Evolutionary conservation across 257 asterid genomes (phyloP), one percentile per base, ranked within the genome.

Genomic region (Rehmannia glutinosa): DNA sequence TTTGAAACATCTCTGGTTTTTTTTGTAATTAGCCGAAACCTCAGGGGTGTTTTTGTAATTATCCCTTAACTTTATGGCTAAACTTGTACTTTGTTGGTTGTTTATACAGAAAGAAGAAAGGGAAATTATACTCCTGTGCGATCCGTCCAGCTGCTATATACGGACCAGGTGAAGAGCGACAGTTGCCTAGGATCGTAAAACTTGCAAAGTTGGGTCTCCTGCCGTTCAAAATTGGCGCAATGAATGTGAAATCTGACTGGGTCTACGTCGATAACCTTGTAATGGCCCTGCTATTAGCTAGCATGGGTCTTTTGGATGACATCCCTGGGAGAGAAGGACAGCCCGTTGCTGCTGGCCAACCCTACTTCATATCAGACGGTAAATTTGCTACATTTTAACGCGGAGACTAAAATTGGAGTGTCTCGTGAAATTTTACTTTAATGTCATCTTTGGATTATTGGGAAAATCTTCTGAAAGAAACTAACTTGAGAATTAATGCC

Each of bases 151-250:
- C 97, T 75, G 95, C 97, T 75, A 91, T 94, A 43, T 91, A 94
- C 63, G 99, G 99, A 53, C 99, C 97, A 1, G 97, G 99, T 54
- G 99, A 94, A 80, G 97, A 94, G 78, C 77, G 97, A 79, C 97
- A 94, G 81, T 72, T 94, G 61, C 97, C 97, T 0, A 87, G 99
- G 87, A 91, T 91, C 42, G 25, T 94, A 8, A 75, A 70, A 49
- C 84, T 86, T 30, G 90, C 95, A 39, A 91, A 94, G 75, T 64
- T 86, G 75, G 99, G 97, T 66, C 91, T 94, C 68, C 58, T 88
- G n/a, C 95, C 87, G 1, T 94, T 91, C 77, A 87, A 65, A 51
- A 84, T 91, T 28, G 97, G 99, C 23, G 65, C 67, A 41, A 25
- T 20, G 20, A 80, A 70, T 25, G 97, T 86, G 72, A 94, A 91